Percentiles rank a stretch among this genome's conserved stretches.
Evolutionary conservation across 192 early-diverging fungal species (phyloP).

Genomic region (Coemansia sp.): DNA sequence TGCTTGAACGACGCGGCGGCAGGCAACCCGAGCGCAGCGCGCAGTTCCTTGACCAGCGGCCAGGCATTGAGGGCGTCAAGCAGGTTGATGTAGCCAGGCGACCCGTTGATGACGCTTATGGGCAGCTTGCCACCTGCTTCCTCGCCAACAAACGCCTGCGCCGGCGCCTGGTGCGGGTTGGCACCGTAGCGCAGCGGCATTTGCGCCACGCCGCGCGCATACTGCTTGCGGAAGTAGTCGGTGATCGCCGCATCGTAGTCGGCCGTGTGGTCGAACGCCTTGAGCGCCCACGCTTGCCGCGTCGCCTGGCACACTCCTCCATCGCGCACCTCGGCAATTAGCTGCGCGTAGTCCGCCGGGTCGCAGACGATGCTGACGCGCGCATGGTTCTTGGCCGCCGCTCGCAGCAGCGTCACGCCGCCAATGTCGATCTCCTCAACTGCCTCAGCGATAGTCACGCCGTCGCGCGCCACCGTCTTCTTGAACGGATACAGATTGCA

Average conservation of each 20-base stretch:
- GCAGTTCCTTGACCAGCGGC: constrained; percentile 97
- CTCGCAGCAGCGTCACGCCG: constrained; percentile 96
- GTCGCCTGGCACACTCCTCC: constrained; percentile 71
- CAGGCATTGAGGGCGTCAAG: constrained; percentile 97
- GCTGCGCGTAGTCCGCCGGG: constrained; percentile 83
- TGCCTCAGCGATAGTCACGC: constrained; percentile 89
- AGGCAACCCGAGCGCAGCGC: constrained; percentile 79
- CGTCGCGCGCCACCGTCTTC: constrained; percentile 85
- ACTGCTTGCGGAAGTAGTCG: constrained; percentile 94
- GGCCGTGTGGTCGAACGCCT: constrained; percentile 95
- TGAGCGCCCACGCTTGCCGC: constrained; percentile 82
- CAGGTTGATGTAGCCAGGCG: constrained; percentile 98
- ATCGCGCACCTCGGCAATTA: constrained; percentile 74
- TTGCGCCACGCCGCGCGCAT: constrained; percentile 74
- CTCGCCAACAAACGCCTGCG: constrained; percentile 85
- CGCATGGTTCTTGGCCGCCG: constrained; percentile 98
- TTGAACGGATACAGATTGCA: constrained; percentile 99
- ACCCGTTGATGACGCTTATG: constrained; percentile 87
- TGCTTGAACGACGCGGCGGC: constrained; percentile 99
- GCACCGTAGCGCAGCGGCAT: constrained; percentile 93
- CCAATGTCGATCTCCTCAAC: constrained; percentile 99
- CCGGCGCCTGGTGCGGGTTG: constrained; percentile 98
- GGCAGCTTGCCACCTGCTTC: constrained; percentile 67
- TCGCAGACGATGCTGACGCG: constrained; percentile 92
- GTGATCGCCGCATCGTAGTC: constrained; percentile 96